phyloP scores from a whole-genome alignment of 1,284 basidiomycete genomes.

The Boletus austroedulis region DNA sequence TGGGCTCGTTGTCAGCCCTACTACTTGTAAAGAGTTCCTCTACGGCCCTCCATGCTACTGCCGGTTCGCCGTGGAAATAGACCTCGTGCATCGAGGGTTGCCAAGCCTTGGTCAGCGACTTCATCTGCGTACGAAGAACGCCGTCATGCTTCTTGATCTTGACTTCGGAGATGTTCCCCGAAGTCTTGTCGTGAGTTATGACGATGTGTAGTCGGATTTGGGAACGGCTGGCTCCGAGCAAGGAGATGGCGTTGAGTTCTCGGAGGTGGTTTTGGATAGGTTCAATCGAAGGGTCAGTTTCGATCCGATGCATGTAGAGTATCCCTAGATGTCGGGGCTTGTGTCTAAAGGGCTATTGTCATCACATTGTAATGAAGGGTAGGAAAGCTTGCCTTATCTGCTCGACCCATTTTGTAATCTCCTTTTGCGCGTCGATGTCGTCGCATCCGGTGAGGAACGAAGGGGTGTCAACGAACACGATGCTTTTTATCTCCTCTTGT shows the following conservation, averaged over 20 bases:
- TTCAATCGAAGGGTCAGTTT: slow-evolving; percentile 17
- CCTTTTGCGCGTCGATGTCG: slow-evolving; percentile 7
- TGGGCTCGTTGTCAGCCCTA: not conserved
- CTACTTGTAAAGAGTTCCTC: slow-evolving; percentile 11
- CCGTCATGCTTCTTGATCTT: slow-evolving; percentile 7
- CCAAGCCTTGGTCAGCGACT: not conserved
- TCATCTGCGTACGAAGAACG: not conserved
- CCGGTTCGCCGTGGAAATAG: slow-evolving; percentile 13
- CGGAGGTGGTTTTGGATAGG: slow-evolving; percentile 7
- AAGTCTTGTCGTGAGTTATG: slow-evolving; percentile 15
- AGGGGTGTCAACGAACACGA: slow-evolving; percentile 25
- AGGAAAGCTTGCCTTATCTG: not conserved
- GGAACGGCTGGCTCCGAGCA: not conserved
- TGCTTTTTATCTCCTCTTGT: slow-evolving; percentile 1
- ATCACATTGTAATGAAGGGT: not conserved
- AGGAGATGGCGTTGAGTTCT: not conserved
- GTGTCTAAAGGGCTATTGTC: slow-evolving; percentile 3
- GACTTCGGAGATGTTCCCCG: not conserved
- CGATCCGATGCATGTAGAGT: slow-evolving; percentile 27
- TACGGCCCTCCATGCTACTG: slow-evolving; percentile 15
- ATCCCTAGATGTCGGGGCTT: slow-evolving; percentile 7
- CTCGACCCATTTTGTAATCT: slow-evolving; percentile 9
- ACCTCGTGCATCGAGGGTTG: slow-evolving; percentile 5
- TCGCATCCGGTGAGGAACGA: slow-evolving; percentile 17
- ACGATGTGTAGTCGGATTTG: slow-evolving; percentile 10